These are phyloP conservation scores for Terana coerulea DNA, from an alignment of 768 basidiomycete species.

Conservation along the genomic window DNA sequence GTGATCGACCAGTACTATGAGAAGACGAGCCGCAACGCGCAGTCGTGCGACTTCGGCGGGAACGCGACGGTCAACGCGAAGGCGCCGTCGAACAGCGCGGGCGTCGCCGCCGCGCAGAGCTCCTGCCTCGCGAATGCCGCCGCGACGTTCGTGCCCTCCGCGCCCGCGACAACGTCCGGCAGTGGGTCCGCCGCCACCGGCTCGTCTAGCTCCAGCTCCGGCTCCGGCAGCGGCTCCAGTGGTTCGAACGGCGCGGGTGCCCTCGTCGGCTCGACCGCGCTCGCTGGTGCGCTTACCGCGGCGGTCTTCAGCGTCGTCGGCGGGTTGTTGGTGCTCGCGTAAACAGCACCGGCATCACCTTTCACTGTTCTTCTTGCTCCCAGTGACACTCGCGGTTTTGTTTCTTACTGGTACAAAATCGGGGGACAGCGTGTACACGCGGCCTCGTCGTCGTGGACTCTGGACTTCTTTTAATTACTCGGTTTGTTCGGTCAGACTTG, in stretches of 20 bases:
- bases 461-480: not conserved
- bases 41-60: conserved; percentile 76
- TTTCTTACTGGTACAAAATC: too few species aligned
- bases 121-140: conserved; percentile 65
- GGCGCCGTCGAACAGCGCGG: conserved; percentile 45
- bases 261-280: conserved; percentile 12
- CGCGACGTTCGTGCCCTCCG: conserved; percentile 60
- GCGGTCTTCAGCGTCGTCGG: conserved; percentile 19
- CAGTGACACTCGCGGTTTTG: not conserved
- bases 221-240: not conserved
- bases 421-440: not conserved
- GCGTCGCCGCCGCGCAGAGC: conserved; percentile 52
- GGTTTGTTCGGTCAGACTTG: not conserved
- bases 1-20: conserved; percentile 81
- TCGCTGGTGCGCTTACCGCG: conserved; percentile 11
- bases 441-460: not conserved
- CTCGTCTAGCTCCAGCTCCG: not conserved
- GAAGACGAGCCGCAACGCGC: conserved; percentile 47
- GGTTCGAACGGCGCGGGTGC: conserved; percentile 17
- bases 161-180: conserved; percentile 27
- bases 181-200: conserved; percentile 5
- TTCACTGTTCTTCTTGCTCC: not conserved
- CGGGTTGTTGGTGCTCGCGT: conserved; percentile 20
- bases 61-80: conserved; percentile 74
- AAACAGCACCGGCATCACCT: conserved; percentile 7